A percentile compares a stretch with the other conserved stretches of the same genome.
These are phyloP conservation scores for Fremontodendron californicum DNA, from an alignment of 345 rosid genomes.

Conservation along the genomic window DNA sequence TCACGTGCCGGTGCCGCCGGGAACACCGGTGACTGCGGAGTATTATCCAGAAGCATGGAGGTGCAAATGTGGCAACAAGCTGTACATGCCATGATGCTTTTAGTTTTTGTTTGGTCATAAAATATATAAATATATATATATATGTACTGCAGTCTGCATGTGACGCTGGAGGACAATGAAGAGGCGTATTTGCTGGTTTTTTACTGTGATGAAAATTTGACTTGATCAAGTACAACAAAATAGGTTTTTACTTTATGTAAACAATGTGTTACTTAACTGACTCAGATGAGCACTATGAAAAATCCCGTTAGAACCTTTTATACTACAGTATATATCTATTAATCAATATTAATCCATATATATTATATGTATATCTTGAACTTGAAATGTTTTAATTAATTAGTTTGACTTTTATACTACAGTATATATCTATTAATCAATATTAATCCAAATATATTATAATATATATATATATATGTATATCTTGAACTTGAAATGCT, in stretches of 20 bases:
- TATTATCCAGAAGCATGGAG: constrained; percentile 97
- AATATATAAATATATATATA: no score
- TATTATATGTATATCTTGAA: no score
- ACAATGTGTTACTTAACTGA: neutral
- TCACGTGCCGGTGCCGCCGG: constrained; percentile 83
- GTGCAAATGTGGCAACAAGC: constrained; percentile 89
- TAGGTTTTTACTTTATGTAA: constrained; percentile 2
- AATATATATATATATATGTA: no score
- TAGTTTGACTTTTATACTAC: no score
- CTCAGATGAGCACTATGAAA: neutral
- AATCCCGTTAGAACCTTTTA: no score
- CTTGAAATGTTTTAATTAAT: no score
- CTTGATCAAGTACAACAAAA: neutral
- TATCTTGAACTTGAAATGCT: no score
- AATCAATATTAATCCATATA: no score
- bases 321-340: no score
- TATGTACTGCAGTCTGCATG: neutral
- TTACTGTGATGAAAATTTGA: neutral
- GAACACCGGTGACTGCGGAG: constrained; percentile 75
- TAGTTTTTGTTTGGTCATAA: neutral
- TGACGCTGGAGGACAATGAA: neutral
- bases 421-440: no score
- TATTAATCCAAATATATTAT: no score
- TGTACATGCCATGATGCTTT: constrained; percentile 71
- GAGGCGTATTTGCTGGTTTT: neutral